A percentile compares a stretch with the other conserved stretches of the same genome.
Evolutionary conservation across 1,284 basidiomycete species (phyloP).

Genomic region (Leccinum laetum): DNA sequence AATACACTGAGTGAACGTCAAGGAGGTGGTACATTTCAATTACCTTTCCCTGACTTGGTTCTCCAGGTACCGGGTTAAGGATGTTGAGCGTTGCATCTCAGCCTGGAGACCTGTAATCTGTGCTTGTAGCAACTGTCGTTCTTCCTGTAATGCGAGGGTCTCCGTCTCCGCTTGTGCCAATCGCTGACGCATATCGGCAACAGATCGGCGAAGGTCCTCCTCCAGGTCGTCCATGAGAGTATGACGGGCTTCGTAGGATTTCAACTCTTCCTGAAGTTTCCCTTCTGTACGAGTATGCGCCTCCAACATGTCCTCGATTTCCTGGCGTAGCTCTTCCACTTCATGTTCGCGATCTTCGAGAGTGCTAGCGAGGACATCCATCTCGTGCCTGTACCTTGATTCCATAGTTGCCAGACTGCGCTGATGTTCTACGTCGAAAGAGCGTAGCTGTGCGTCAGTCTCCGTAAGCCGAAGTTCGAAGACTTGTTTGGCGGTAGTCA

Average conservation of each 20-base stretch:
- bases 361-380: slow-evolving; percentile 17
- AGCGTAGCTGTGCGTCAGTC: slow-evolving; percentile 22
- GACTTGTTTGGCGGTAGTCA: slow-evolving; percentile 16
- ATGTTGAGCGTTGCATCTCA: slow-evolving; percentile 60
- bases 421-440: slow-evolving; percentile 22
- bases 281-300: slow-evolving; percentile 24
- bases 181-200: slow-evolving; percentile 18
- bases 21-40: slow-evolving; percentile 11
- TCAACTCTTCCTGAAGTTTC: slow-evolving; percentile 22
- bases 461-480: slow-evolving; percentile 24
- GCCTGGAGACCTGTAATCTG: slow-evolving; percentile 59
- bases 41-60: slow-evolving; percentile 60
- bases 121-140: slow-evolving; percentile 50
- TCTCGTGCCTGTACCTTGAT: slow-evolving; percentile 17
- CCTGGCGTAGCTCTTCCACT: slow-evolving; percentile 21
- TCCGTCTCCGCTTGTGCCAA: slow-evolving; percentile 24
- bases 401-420: slow-evolving; percentile 20
- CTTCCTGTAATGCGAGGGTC: slow-evolving; percentile 41
- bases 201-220: slow-evolving; percentile 19
- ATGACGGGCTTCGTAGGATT: slow-evolving; percentile 17
- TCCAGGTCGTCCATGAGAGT: slow-evolving; percentile 18
- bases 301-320: slow-evolving; percentile 40
- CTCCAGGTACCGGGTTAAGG: slow-evolving; percentile 60
- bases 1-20: slow-evolving; percentile 3
- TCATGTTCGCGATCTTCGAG: slow-evolving; percentile 31